Evolutionary conservation across 2,329 filamentous ascomycete genomes (phyloP).

Genomic region (Penicillium sp.): DNA sequence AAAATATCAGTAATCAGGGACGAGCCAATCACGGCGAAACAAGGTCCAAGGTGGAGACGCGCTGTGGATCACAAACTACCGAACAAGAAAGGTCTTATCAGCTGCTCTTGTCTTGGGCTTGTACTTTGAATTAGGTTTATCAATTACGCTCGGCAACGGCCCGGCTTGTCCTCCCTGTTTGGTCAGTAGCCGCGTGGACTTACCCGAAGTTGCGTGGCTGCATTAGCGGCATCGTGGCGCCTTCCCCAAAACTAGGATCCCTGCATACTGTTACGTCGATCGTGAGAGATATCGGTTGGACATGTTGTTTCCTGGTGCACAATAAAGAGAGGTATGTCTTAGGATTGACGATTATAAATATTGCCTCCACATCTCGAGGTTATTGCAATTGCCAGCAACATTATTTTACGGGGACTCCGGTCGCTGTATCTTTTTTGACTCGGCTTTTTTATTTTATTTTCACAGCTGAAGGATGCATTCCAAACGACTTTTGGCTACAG

Average conservation of each 20-base stretch:
- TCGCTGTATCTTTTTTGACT: background rate
- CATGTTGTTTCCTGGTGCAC: background rate
- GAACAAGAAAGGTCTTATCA: constrained; percentile 7
- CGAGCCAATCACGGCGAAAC: constrained; percentile 1
- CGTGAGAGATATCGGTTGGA: background rate
- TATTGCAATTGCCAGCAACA: background rate
- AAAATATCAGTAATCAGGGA: constrained; percentile 4
- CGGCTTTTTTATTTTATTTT: background rate
- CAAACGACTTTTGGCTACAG: constrained; percentile 6
- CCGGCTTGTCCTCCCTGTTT: constrained; percentile 15
- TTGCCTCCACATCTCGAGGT: background rate
- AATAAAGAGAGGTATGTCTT: background rate
- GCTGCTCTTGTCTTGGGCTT: background rate
- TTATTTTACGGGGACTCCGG: background rate
- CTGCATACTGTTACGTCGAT: background rate
- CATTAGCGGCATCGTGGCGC: constrained; percentile 1
- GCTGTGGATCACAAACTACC: background rate
- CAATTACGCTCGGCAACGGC: constrained; percentile 5
- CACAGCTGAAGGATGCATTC: constrained; percentile 3
- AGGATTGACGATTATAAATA: background rate
- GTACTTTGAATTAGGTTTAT: constrained; percentile 3
- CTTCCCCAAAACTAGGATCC: background rate
- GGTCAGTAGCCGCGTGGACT: constrained; percentile 20
- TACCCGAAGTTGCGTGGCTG: constrained; percentile 11
- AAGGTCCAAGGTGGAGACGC: background rate